phyloP scores from a whole-genome alignment of 495 filamentous ascomycete genomes.

The Penicillium steckii region DNA sequence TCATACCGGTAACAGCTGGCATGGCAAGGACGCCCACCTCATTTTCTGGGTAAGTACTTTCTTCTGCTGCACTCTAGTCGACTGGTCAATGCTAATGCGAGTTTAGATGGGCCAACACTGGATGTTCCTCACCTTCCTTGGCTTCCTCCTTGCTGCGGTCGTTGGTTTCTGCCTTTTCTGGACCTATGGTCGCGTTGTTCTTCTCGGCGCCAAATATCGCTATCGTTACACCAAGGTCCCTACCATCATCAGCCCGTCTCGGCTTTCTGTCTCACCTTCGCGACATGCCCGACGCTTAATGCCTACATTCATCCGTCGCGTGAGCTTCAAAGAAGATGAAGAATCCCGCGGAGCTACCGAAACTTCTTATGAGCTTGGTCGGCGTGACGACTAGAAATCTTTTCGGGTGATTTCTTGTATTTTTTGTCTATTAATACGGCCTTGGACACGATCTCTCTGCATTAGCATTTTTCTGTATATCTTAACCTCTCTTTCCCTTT shows the following conservation, averaged over 20 bases:
- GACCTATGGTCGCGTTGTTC: constrained; percentile 48
- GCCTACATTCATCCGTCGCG: constrained; percentile 40
- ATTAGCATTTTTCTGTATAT: constrained; percentile 31
- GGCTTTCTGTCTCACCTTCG: constrained; percentile 33
- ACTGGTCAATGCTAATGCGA: constrained; percentile 1
- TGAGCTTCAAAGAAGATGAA: constrained; percentile 49
- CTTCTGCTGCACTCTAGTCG: neutral
- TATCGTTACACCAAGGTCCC: constrained; percentile 42
- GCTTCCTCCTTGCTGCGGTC: constrained; percentile 58
- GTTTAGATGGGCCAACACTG: constrained; percentile 66
- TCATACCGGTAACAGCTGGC: constrained; percentile 74
- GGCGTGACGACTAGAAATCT: constrained; percentile 36
- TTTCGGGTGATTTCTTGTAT: constrained; percentile 13
- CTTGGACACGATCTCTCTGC: constrained; percentile 26
- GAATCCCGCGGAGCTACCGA: constrained; percentile 34
- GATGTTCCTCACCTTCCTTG: constrained; percentile 65
- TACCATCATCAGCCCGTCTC: constrained; percentile 22
- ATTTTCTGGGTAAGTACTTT: constrained; percentile 66
- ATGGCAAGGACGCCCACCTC: constrained; percentile 67
- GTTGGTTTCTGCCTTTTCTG: constrained; percentile 59
- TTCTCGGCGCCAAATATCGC: constrained; percentile 45
- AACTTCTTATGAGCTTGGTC: constrained; percentile 43
- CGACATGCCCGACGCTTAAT: constrained; percentile 34
- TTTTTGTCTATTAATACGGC: constrained; percentile 27
- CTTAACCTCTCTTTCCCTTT: constrained; percentile 7